A percentile compares a stretch with the other conserved stretches of the same genome.
These are phyloP conservation scores for Auriscalpium vulgare DNA, from an alignment of 768 basidiomycete genomes.

Conservation along the genomic window DNA sequence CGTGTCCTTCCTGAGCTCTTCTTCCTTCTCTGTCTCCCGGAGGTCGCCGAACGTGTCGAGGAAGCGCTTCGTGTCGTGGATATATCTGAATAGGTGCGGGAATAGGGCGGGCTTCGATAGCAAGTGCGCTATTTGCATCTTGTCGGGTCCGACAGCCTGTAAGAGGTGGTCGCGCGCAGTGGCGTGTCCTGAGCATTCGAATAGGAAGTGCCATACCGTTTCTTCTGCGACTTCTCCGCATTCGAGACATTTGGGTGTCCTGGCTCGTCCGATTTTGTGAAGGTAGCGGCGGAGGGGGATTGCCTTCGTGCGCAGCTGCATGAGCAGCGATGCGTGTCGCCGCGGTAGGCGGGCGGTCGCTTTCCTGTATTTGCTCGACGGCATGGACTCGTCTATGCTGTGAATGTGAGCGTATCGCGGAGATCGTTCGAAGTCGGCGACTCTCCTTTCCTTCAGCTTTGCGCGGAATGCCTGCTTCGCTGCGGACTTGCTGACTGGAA, in stretches of 20 bases:
- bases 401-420: background rate
- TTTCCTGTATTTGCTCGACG: background rate
- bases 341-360: background rate
- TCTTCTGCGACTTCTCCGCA: background rate
- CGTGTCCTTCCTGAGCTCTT: too few relatives aligned
- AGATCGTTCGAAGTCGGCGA: background rate
- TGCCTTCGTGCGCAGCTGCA: background rate
- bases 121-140: background rate
- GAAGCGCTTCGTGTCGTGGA: background rate
- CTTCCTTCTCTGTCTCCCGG: too few relatives aligned
- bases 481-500: background rate
- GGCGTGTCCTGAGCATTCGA: background rate
- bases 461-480: background rate
- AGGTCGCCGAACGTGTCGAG: background rate
- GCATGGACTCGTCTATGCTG: background rate
- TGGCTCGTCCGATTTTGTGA: background rate
- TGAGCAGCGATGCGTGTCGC: background rate
- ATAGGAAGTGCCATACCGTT: background rate
- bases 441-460: background rate
- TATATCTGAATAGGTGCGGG: background rate
- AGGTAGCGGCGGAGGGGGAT: background rate
- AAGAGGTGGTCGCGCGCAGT: background rate
- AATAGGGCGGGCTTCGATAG: background rate
- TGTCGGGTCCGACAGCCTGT: background rate
- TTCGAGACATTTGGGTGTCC: background rate